phyloP scores from a whole-genome alignment of 495 filamentous ascomycete species.

The Daldinia caldariorum region DNA sequence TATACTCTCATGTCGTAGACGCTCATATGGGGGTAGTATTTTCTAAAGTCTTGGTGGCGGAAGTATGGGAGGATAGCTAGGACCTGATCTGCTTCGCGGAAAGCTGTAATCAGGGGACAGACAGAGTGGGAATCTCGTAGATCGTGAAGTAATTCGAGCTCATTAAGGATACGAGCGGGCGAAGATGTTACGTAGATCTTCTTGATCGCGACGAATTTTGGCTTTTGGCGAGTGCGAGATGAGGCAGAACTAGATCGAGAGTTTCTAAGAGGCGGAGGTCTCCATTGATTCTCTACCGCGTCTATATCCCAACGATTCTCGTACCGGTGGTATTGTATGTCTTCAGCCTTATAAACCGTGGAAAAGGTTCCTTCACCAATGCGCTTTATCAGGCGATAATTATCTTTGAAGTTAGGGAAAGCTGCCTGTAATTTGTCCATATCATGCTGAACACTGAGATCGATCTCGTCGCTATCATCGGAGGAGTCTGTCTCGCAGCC shows the following conservation, averaged over 20 bases:
- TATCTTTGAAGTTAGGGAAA: constrained; percentile 82
- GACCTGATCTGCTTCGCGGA: constrained; percentile 92
- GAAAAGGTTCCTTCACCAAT: constrained; percentile 99
- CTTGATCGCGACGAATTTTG: constrained; percentile 93
- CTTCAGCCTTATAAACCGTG: constrained; percentile 98
- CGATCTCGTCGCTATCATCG: constrained; percentile 70
- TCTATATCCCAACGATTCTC: constrained; percentile 87
- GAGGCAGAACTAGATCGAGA: constrained; percentile 38
- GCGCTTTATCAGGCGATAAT: constrained; percentile 91
- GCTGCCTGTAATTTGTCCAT: constrained; percentile 84
- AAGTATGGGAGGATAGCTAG: constrained; percentile 95
- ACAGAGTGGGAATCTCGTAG: constrained; percentile 82
- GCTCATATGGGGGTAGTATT: constrained; percentile 90
- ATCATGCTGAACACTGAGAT: constrained; percentile 79
- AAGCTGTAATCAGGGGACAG: constrained; percentile 95
- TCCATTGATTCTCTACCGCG: constrained; percentile 69
- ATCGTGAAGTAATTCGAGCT: constrained; percentile 94
- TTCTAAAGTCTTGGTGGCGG: constrained; percentile 92
- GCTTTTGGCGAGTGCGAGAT: constrained; percentile 51
- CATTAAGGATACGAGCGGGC: constrained; percentile 91
- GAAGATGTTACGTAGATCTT: constrained; percentile 99
- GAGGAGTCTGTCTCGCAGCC: constrained; percentile 55
- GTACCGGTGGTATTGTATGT: constrained; percentile 85
- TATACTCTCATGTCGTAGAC: constrained; percentile 87
- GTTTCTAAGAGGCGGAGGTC: constrained; percentile 65